These are phyloP conservation scores for Trichoderma gamsii DNA, from an alignment of 495 filamentous ascomycete genomes.

Conservation along the genomic window DNA sequence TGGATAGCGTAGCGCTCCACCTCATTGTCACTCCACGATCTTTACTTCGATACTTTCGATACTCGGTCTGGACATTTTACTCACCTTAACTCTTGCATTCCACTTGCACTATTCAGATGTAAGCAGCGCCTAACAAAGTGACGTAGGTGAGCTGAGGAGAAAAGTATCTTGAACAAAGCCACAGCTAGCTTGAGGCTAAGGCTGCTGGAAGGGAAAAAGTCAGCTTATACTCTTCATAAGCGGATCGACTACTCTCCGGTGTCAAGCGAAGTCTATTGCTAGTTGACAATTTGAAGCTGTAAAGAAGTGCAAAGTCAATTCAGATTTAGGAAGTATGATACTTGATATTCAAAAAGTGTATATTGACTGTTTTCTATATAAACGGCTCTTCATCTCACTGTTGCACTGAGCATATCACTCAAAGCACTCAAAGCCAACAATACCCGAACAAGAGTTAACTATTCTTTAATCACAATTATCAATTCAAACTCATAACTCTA, in stretches of 20 bases:
- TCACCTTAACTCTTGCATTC: too few relatives aligned
- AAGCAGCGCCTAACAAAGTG: neutral
- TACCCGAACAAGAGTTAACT: neutral
- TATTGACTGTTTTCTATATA: neutral
- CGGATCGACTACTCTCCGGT: too few relatives aligned
- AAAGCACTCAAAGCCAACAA: neutral
- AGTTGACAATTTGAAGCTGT: too few relatives aligned
- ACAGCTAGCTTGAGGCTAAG: neutral
- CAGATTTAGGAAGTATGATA: neutral
- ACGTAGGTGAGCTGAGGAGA: neutral
- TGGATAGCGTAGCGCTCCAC: too few relatives aligned
- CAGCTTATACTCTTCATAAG: neutral
- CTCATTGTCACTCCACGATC: too few relatives aligned
- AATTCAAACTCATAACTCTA: neutral
- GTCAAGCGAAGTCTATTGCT: too few relatives aligned
- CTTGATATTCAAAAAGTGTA: neutral
- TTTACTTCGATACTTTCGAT: too few relatives aligned
- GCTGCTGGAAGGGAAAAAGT: neutral
- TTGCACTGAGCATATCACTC: neutral
- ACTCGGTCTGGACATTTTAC: too few relatives aligned
- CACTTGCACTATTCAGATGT: neutral
- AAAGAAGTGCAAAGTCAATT: neutral
- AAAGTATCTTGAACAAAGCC: neutral
- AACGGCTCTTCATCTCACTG: neutral
- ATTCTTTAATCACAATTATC: neutral